These are phyloP conservation scores for Penicillium sp. DNA, from an alignment of 2,329 filamentous ascomycete genomes.

Conservation along the genomic window DNA sequence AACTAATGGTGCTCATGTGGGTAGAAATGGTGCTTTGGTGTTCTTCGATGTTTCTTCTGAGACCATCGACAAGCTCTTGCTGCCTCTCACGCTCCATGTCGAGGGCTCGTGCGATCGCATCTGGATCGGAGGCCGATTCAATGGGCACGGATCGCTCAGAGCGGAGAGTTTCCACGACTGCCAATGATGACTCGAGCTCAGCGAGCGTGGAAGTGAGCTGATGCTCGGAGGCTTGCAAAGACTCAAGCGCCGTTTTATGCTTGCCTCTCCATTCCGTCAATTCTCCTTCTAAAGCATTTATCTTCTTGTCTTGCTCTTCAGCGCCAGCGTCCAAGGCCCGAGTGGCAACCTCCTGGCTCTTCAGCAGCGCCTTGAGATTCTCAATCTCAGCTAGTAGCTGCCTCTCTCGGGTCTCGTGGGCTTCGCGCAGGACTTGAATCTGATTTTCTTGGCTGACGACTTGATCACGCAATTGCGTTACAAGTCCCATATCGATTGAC, in stretches of 20 bases:
- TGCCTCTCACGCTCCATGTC: constrained; percentile 52
- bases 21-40: constrained; percentile 68
- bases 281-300: constrained; percentile 64
- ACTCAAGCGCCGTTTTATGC: constrained; percentile 64
- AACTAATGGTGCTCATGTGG: constrained; percentile 63
- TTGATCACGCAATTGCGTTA: constrained; percentile 80
- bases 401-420: constrained; percentile 66
- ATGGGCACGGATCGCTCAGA: constrained; percentile 35
- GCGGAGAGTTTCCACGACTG: constrained; percentile 46
- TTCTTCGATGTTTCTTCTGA: constrained; percentile 72
- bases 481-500: constrained; percentile 84
- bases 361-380: constrained; percentile 54
- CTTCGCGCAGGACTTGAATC: constrained; percentile 65
- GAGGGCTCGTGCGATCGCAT: constrained; percentile 40
- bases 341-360: constrained; percentile 32
- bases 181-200: constrained; percentile 64
- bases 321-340: constrained; percentile 30
- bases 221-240: constrained; percentile 66
- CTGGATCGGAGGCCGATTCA: constrained; percentile 30
- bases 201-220: constrained; percentile 66
- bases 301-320: constrained; percentile 49
- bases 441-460: constrained; percentile 80
- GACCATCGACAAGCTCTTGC: constrained; percentile 52
- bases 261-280: constrained; percentile 68
- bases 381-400: constrained; percentile 68